phyloP scores from a whole-genome alignment of 257 asterid species.

The Nicotiana otophora region DNA sequence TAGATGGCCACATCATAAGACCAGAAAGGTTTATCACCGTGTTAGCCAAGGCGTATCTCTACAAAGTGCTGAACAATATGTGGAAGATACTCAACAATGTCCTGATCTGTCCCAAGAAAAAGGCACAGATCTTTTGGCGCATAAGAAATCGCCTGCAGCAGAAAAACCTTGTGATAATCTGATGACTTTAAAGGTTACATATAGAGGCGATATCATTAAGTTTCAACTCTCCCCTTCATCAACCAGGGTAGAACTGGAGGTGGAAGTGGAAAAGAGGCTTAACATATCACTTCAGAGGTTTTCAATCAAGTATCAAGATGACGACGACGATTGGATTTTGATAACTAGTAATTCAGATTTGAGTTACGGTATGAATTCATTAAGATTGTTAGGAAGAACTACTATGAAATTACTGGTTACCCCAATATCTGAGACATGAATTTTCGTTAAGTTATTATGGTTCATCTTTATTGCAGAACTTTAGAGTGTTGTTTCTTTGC shows the following conservation, averaged over 20 bases:
- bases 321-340: not conserved
- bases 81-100: not conserved
- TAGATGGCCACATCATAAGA: not conserved
- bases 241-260: conserved; percentile 2
- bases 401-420: not conserved
- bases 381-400: not conserved
- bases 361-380: not conserved
- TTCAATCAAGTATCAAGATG: conserved; percentile 15
- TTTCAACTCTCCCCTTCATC: conserved; percentile 14
- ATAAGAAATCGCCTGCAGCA: too few species aligned
- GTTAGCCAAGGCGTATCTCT: not conserved
- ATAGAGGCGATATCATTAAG: conserved; percentile 15
- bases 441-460: not conserved
- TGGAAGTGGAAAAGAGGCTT: conserved; percentile 19
- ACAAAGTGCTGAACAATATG: not conserved
- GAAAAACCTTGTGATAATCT: not conserved
- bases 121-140: not conserved
- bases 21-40: not conserved
- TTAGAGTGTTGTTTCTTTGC: not conserved
- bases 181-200: conserved; percentile 5
- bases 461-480: not conserved
- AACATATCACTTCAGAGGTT: conserved; percentile 2
- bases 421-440: not conserved
- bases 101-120: not conserved
- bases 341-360: conserved; percentile 6